Conservation (phyloP, 352 stramenopile species). For the Phytophthora uliginosa region DNA sequence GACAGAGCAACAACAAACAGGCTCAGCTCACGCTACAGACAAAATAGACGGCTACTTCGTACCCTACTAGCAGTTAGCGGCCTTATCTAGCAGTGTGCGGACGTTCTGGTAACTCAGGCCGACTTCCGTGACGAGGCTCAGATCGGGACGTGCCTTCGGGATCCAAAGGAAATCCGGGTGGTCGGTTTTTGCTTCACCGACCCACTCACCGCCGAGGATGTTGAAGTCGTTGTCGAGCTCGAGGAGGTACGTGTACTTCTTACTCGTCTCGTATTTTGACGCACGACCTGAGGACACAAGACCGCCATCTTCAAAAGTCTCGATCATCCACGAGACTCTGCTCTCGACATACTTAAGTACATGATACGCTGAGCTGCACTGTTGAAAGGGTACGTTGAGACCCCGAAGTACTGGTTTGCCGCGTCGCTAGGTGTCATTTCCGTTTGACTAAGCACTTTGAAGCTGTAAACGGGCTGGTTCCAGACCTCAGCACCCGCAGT, state of each 20-base stretch:
- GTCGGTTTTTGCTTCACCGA: conserved; percentile 38
- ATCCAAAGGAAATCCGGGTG: conserved; percentile 61
- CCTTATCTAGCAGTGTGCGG: conserved; percentile 29
- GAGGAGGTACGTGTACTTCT: conserved; percentile 53
- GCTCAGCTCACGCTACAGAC: background rate
- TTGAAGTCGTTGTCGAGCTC: conserved; percentile 51
- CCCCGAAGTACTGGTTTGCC: conserved; percentile 44
- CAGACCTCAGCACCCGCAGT: conserved; percentile 52
- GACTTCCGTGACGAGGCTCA: conserved; percentile 38
- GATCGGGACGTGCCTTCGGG: conserved; percentile 29
- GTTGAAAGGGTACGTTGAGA: conserved; percentile 63
- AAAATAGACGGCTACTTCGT: background rate
- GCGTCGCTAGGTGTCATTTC: conserved; percentile 49
- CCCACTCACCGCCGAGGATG: conserved; percentile 55
- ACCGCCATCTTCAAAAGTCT: conserved; percentile 50
- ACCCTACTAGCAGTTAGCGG: conserved; percentile 32
- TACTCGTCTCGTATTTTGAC: conserved; percentile 30
- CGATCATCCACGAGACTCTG: conserved; percentile 56
- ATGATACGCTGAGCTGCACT: conserved; percentile 40
- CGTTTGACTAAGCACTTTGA: conserved; percentile 42
- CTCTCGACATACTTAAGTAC: conserved; percentile 59
- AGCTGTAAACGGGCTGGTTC: conserved; percentile 70
- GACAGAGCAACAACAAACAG: background rate
- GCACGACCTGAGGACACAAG: conserved; percentile 40
- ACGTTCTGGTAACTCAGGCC: conserved; percentile 49